Base-by-base conservation (phyloP, 2,329 filamentous ascomycete genomes). In the Colletotrichum viniferum region DNA sequence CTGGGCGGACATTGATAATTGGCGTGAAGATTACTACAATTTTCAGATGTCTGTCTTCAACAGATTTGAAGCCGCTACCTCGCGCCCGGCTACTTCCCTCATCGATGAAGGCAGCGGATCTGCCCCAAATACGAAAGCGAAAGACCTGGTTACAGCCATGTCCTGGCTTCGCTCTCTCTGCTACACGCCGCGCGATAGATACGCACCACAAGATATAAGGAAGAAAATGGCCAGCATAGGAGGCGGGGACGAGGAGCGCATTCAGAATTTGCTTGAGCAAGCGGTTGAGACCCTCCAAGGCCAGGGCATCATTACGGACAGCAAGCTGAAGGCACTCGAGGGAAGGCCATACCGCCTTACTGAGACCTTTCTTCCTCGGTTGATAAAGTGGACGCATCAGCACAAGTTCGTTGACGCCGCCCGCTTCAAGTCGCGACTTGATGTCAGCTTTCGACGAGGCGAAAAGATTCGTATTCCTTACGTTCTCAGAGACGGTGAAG, bases 301-400 rank as follows among this genome's bases (percentile, higher is more conserved):
- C 8, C 85, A 88, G 52, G 87, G 87, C 66, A 84, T 96, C 30
- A 89, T 91, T 43, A 90, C 90, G 78, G 89, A 90, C 77, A 90
- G 88, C 68, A 93, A 92, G 77, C 87, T 90, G 21, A 89, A 91
- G 32, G 87, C 88, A 1, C 84, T 90, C n/a, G 83, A 85, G 4
- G 92, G 92, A 1, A 88, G 91, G 12, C 91, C 91, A 13, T 95
- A 92, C 81, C 87, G 90, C 55, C 88, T 94, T 38, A 91, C 91
- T 68, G 90, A 92, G 77, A 86, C 88, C 32, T 92, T 93, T 77
- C 84, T 88, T 9, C 87, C 88, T 36, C 84, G 87, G 8, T 88
- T 95, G 16, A 86, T 88, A 21, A 92, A 93, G 78, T 83, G 88
- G 48, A 88, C 90, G 32, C 87, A 88, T 70, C 86, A 86, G 68